Conservation (phyloP, 1,284 basidiomycete species). For the Pterula multifida region DNA sequence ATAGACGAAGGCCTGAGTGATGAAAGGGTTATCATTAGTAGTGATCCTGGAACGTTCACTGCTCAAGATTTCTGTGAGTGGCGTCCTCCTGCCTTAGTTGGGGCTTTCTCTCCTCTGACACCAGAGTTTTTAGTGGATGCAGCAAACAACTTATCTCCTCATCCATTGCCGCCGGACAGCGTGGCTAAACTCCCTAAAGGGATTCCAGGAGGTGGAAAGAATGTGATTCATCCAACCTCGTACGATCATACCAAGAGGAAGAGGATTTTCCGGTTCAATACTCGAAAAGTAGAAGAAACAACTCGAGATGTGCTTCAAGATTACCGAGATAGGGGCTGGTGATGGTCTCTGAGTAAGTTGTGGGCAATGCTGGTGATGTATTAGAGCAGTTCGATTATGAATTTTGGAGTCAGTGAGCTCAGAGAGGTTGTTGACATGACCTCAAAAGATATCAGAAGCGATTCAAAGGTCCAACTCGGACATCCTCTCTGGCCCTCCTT, state of each 20-base stretch:
- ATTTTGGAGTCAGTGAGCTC: too few species aligned
- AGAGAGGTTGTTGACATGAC: too few species aligned
- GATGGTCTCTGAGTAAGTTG: too few species aligned
- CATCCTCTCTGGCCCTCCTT: conserved; percentile 38
- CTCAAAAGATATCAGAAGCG: too few species aligned
- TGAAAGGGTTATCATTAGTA: conserved; percentile 40
- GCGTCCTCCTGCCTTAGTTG: background rate
- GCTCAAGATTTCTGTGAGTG: conserved; percentile 22
- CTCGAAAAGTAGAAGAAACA: conserved; percentile 26
- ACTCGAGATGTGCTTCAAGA: conserved; percentile 28
- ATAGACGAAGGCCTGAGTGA: conserved; percentile 39
- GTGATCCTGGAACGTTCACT: conserved; percentile 17
- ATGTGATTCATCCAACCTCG: conserved; percentile 15
- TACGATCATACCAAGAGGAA: conserved; percentile 16
- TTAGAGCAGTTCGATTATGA: too few species aligned
- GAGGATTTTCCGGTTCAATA: conserved; percentile 33
- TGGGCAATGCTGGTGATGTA: too few species aligned
- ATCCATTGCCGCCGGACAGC: conserved; percentile 8
- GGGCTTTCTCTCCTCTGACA: conserved; percentile 3
- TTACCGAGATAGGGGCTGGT: conserved; percentile 29
- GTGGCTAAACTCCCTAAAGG: conserved; percentile 8
- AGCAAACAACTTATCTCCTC: conserved; percentile 13
- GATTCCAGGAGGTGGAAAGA: conserved; percentile 16
- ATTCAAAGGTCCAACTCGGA: conserved; percentile 49
- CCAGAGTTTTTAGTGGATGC: conserved; percentile 14